Evolutionary conservation across 176 grass and related monocot species (phyloP), one percentile per base, ranked within the genome.

Genomic region (Bromus sterilis): DNA sequence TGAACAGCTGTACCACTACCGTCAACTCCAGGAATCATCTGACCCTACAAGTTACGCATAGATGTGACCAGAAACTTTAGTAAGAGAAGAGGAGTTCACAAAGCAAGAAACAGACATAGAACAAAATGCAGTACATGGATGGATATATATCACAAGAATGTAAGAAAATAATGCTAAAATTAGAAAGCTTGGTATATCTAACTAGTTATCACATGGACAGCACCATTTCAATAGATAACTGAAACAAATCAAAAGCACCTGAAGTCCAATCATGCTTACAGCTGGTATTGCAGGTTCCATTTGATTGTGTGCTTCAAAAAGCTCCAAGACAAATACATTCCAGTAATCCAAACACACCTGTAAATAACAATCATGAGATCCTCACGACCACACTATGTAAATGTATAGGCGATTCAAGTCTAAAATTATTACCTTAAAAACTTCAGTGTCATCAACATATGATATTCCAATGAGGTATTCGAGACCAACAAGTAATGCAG

Each of bases 321-420:
- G 74, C 78, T 99, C 97, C 44, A 93, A 88, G 36, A 99, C 93
- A 84, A 96, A 80, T 53, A 96, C 77, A 84, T 99, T 99, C 97
- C 93, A 99, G 82, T 99, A 99, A 84, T 99, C 97, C 89, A 99
- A 89, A 75, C 91, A 99, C 62, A 99, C 97, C 93, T 99, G 66
- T 40, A 67, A 81, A 88, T 56, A 56, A 24, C 53, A 23, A 80
- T 33, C 10, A 33, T 77, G 69, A 77, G 12, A 56, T 12, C 49
- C 11, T 7, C 65, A 36, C 21, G 6, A 46, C 49, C 11, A 9
- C 65, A 36, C 21, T 9, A 46, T 25, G 20, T 79, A 21, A 48
- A 74, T 24, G n/a, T 58, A n/a, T 28, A 75, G 51, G 15, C 24
- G 23, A 83, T 87, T 64, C 59, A 78, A 76, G 37, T 82, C 15